Percentiles rank a stretch among this genome's conserved stretches.
Evolutionary conservation across 108 stramenopile genomes (phyloP).

Genomic region (Nannochloropsis salina): DNA sequence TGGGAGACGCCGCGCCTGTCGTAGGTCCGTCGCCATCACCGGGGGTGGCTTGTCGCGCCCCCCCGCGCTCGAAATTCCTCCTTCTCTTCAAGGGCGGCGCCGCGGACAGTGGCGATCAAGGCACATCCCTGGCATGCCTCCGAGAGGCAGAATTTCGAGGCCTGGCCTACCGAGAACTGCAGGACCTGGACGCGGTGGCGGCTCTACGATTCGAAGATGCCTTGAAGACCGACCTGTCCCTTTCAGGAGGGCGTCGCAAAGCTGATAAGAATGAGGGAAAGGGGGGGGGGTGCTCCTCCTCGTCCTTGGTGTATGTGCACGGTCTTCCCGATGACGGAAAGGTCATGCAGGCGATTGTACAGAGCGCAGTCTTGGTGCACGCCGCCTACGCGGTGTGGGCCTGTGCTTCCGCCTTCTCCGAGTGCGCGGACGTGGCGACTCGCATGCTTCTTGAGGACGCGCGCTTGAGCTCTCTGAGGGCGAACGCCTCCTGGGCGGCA

Average conservation of each 20-base stretch:
- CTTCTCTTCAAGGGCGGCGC: not conserved
- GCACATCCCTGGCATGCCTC: not conserved
- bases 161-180: not conserved
- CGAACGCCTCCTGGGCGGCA: not conserved
- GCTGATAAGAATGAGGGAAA: not conserved
- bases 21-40: too few species aligned
- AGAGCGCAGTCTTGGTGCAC: not conserved
- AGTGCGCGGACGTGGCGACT: not conserved
- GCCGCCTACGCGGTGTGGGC: not conserved
- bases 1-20: too few species aligned
- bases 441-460: not conserved
- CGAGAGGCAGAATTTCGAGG: constrained; percentile 3
- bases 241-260: not conserved
- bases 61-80: not conserved
- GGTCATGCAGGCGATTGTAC: not conserved
- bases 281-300: not conserved
- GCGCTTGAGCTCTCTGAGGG: not conserved
- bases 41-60: too few species aligned
- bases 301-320: not conserved
- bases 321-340: not conserved
- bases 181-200: not conserved
- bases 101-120: constrained; percentile 8
- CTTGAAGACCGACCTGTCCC: not conserved
- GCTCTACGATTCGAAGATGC: constrained; percentile 10
- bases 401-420: not conserved